These are phyloP conservation scores for Coemansia sp. DNA, from an alignment of 192 early-diverging fungal species.

Conservation along the genomic window DNA sequence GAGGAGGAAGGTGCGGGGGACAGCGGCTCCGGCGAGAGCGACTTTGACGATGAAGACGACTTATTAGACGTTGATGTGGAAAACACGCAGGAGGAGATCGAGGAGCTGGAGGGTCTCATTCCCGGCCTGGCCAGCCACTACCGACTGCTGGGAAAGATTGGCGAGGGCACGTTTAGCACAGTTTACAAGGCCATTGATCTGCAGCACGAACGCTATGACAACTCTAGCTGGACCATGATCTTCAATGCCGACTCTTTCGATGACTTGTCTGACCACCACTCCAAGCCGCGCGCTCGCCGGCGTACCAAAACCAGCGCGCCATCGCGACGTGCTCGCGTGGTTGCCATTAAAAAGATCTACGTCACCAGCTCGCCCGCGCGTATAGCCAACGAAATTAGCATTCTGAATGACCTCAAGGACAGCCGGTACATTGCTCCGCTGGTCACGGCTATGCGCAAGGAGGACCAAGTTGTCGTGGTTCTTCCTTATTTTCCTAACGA, in stretches of 20 bases:
- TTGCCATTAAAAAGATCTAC: constrained; percentile 88
- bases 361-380: constrained; percentile 71
- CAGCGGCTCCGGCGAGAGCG: background rate
- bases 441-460: constrained; percentile 70
- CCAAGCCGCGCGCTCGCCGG: background rate
- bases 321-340: constrained; percentile 37
- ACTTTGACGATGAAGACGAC: constrained; percentile 8
- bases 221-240: constrained; percentile 59
- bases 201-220: constrained; percentile 66
- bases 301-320: background rate
- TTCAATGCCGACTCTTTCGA: constrained; percentile 12
- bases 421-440: constrained; percentile 71
- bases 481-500: constrained; percentile 81
- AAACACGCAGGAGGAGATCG: constrained; percentile 55
- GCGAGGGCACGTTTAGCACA: constrained; percentile 86
- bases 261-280: constrained; percentile 2
- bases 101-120: constrained; percentile 57
- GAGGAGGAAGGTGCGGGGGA: background rate
- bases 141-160: constrained; percentile 71
- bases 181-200: constrained; percentile 89
- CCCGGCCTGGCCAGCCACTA: constrained; percentile 58
- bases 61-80: constrained; percentile 16
- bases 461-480: constrained; percentile 78
- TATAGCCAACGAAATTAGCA: constrained; percentile 77
- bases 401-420: constrained; percentile 69